These are phyloP conservation scores for Aspergillus cavernicola DNA, from an alignment of 495 filamentous ascomycete species.

Conservation along the genomic window DNA sequence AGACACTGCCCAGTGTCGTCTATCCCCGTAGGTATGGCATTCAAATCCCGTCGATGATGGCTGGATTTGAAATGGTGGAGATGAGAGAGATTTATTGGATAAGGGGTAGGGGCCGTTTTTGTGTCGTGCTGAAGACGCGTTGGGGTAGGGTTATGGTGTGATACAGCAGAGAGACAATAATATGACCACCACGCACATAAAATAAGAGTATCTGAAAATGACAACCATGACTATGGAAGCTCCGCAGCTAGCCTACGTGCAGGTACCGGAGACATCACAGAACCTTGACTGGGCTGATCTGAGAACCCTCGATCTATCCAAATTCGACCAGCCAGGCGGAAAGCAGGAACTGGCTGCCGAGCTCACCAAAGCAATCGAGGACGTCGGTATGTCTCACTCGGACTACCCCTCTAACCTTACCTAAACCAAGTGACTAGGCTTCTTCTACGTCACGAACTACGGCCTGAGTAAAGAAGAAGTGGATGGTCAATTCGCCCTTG, in stretches of 20 bases:
- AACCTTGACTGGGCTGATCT: constrained; percentile 7
- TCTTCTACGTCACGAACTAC: constrained; percentile 51
- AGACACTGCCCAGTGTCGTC: no score
- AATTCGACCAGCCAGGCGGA: constrained; percentile 6
- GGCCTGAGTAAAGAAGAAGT: constrained; percentile 49
- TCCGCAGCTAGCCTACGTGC: background rate
- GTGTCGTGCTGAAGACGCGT: background rate
- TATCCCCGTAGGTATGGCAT: background rate
- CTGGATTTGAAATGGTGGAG: background rate
- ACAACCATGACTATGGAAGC: background rate
- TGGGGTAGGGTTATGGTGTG: background rate
- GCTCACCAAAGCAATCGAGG: constrained; percentile 3
- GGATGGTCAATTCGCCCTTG: constrained; percentile 49
- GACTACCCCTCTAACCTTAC: background rate
- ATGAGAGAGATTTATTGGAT: no score
- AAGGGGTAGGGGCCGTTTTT: background rate
- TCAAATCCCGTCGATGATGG: no score
- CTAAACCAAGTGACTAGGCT: constrained; percentile 16
- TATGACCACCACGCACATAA: no score
- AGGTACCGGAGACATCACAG: constrained; percentile 8
- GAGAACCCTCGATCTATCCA: constrained; percentile 6
- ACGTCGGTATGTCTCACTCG: constrained; percentile 4
- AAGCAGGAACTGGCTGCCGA: constrained; percentile 3
- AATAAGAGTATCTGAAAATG: background rate
- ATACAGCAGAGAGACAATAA: background rate